A percentile compares a stretch with the other conserved stretches of the same genome.
These are phyloP conservation scores for Epicoccum nigrum DNA, from an alignment of 2,329 filamentous ascomycete species.

Conservation along the genomic window DNA sequence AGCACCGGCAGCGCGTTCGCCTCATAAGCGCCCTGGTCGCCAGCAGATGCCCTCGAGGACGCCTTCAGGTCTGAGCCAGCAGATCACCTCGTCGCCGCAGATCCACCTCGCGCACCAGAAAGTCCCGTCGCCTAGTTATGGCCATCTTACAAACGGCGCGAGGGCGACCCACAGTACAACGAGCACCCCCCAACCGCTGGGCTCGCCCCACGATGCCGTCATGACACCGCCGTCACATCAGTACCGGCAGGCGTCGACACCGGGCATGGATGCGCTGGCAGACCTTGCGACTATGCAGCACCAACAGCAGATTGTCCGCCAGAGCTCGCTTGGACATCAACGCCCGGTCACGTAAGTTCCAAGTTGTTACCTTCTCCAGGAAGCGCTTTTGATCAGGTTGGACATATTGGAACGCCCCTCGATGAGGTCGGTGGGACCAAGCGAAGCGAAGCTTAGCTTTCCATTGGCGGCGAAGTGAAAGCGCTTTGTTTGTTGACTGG, in stretches of 20 bases:
- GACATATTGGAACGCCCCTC: not conserved
- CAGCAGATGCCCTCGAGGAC: slow-evolving; percentile 49
- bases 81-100: slow-evolving; percentile 44
- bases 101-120: slow-evolving; percentile 46
- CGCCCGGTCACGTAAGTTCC: slow-evolving; percentile 47
- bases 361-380: not conserved
- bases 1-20: slow-evolving; percentile 36
- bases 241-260: slow-evolving; percentile 52
- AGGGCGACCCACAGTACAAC: slow-evolving; percentile 40
- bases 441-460: not conserved
- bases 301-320: slow-evolving; percentile 50
- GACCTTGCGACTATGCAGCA: slow-evolving; percentile 57
- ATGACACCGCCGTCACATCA: slow-evolving; percentile 43
- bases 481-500: slow-evolving; percentile 1
- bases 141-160: slow-evolving; percentile 39
- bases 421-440: not conserved
- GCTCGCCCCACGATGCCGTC: slow-evolving; percentile 41
- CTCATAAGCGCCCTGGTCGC: slow-evolving; percentile 38
- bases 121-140: slow-evolving; percentile 36
- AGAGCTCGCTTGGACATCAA: slow-evolving; percentile 41
- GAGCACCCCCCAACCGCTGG: slow-evolving; percentile 38
- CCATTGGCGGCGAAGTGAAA: not conserved
- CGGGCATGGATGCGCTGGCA: slow-evolving; percentile 57
- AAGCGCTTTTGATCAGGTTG: no score
- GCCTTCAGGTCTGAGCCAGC: slow-evolving; percentile 54